Evolutionary conservation across 1,284 basidiomycete genomes (phyloP), one percentile per base, ranked within the genome.

Genomic region (Mycena citricolor): DNA sequence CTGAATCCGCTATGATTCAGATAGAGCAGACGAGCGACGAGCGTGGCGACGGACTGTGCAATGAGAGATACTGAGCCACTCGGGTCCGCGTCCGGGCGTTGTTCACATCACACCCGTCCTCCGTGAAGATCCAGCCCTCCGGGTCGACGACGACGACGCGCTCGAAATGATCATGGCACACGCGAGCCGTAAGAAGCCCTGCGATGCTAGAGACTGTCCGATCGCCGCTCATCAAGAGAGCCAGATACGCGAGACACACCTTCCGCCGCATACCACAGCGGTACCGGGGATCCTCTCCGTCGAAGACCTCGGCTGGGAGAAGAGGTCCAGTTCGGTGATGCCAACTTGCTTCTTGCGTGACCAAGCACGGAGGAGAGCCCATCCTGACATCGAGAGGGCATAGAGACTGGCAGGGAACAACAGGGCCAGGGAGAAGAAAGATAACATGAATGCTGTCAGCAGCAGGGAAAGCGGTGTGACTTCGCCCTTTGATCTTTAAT

Each of bases 71-170:
- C 33, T 65, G 65, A 36, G 56, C 44, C 8, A 66, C 55, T 10
- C 63, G 58, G 1, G 57, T 47, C 6, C 62, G 54, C 3, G 20
- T 19, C 12, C 57, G 47, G n/a, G 22, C 42, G 45, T 20, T 56
- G 53, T 36, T 52, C 42, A 49, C 47, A 54, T 38, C 36, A n/a
- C n/a, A n/a, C 42, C 42, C 52, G 24, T 57, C 57, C 32, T 57
- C 52, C 2, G 47, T 38, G 1, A 48, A 33, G 1, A 59, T 32
- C 62, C 61, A 63, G 5, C 40, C 52, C 39, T 67, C 66, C 5
- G 65, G 51, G 32, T 68, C 65, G 11, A 68, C 51, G 28, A 68
- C 54, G 16, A 66, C 21, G 29, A 67, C 65, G 8, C 54, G 47
- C 30, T 64, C 60, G 36, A 67, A 67, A 44, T 66, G 64, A 42